Evolutionary conservation across 2,329 filamentous ascomycete species (phyloP), one percentile per base, ranked within the genome.

Genomic region (Knufia fluminis): DNA sequence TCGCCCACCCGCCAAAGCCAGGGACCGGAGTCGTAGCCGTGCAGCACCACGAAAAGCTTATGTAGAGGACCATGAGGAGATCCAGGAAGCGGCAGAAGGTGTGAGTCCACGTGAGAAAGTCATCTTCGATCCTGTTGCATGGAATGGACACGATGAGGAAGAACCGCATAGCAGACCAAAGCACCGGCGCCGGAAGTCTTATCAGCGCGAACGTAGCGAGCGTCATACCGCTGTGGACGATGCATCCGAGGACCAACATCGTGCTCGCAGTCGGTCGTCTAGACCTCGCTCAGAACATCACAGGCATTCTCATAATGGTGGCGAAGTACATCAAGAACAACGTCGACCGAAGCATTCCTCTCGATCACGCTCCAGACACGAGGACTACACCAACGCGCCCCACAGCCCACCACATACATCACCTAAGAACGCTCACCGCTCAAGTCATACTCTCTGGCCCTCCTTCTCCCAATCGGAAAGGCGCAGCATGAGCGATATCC

Each of bases 41-140:
- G 7, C 28, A n/a, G n/a, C n/a, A n/a, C n/a, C n/a, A n/a, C n/a
- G n/a, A n/a, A n/a, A n/a, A n/a, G n/a, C n/a, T n/a, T n/a, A n/a
- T n/a, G n/a, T n/a, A n/a, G n/a, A n/a, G n/a, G n/a, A n/a, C n/a
- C n/a, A n/a, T n/a, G n/a, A n/a, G n/a, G n/a, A n/a, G n/a, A n/a
- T n/a, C n/a, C n/a, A n/a, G n/a, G n/a, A n/a, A n/a, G n/a, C n/a
- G n/a, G n/a, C n/a, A n/a, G n/a, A n/a, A n/a, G 41, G 23, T 8
- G 3, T 31, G 41, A 28, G 20, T 16, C 4, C 14, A 14, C 12
- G 44, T 10, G 44, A 46, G 20, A 36, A 23, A 38, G 19, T 46
- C 23, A 26, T 46, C 19, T 46, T 46, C 32, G 44, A 46, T 38
- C 44, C 44, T 33, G 28, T 46, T 17, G 44, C 32, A 12, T 38